Evolutionary conservation across 208 protist species (phyloP).

Genomic region (Acanthamoeba culbertsoni): DNA sequence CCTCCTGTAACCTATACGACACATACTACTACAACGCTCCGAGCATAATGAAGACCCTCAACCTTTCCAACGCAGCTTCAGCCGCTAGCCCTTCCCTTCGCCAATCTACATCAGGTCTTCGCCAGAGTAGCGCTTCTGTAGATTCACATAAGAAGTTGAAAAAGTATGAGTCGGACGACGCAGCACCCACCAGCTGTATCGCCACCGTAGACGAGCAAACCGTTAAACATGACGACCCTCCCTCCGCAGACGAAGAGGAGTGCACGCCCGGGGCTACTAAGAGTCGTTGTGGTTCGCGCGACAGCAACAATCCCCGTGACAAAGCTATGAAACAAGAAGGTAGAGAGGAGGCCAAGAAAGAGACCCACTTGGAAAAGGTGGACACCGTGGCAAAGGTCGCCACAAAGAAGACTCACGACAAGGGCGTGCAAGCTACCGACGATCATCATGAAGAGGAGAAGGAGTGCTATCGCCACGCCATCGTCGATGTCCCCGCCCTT

Average conservation of each 20-base stretch:
- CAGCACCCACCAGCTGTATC: background rate
- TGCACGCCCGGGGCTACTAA: background rate
- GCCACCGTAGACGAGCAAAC: background rate
- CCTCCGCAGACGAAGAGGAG: background rate
- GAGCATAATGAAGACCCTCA: background rate
- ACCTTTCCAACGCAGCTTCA: background rate
- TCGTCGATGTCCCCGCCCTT: background rate
- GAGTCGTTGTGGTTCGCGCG: background rate
- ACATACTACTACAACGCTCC: background rate
- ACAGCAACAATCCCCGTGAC: background rate
- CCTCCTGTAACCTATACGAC: background rate
- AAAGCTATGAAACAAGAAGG: background rate
- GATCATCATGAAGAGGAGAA: background rate
- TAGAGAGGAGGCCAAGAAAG: background rate
- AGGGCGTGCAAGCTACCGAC: background rate
- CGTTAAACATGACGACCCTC: too few species aligned
- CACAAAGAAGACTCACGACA: background rate
- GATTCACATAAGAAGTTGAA: background rate
- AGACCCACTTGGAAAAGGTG: background rate
- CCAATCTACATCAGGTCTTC: background rate
- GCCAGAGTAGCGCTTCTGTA: background rate
- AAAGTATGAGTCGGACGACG: background rate
- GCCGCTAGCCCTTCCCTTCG: background rate
- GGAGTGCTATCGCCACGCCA: constrained; percentile 19
- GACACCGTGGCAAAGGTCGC: too few species aligned